Conservation (phyloP, 441 rosid genomes). For the Euphorbia celastroides region DNA sequence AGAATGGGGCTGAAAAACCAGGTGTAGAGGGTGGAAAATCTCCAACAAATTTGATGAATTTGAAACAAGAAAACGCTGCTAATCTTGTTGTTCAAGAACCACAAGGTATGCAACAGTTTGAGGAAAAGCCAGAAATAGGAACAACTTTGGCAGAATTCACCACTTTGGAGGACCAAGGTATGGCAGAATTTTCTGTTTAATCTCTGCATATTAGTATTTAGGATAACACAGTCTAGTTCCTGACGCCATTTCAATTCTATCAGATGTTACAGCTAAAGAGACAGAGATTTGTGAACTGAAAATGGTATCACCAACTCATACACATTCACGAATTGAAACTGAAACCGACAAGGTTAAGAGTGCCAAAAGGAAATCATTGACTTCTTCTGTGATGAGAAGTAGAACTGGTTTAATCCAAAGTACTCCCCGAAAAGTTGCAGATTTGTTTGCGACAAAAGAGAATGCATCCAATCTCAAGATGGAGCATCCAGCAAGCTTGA, state of each 20-base stretch:
- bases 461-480: conserved; percentile 20
- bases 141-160: not conserved
- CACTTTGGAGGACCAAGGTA: conserved; percentile 18
- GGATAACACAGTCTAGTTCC: not conserved
- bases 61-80: not conserved
- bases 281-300: conserved; percentile 6
- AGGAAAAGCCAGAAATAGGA: conserved; percentile 1
- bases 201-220: not conserved
- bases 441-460: conserved; percentile 26
- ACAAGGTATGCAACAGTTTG: not conserved
- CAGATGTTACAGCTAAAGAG: conserved; percentile 22
- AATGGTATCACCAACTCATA: conserved; percentile 2
- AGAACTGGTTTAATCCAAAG: conserved; percentile 9
- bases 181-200: not conserved
- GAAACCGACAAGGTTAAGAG: conserved; percentile 8
- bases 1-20: conserved; percentile 11
- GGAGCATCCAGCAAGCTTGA: conserved; percentile 14
- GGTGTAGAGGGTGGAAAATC: conserved; percentile 6
- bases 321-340: conserved; percentile 1
- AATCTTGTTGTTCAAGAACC: not conserved
- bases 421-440: conserved; percentile 19
- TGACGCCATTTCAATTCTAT: not conserved
- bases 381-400: conserved; percentile 11
- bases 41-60: not conserved
- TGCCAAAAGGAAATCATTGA: conserved; percentile 6